Base-by-base conservation (phyloP, 495 filamentous ascomycete species). In the Baudoinia panamericana region DNA sequence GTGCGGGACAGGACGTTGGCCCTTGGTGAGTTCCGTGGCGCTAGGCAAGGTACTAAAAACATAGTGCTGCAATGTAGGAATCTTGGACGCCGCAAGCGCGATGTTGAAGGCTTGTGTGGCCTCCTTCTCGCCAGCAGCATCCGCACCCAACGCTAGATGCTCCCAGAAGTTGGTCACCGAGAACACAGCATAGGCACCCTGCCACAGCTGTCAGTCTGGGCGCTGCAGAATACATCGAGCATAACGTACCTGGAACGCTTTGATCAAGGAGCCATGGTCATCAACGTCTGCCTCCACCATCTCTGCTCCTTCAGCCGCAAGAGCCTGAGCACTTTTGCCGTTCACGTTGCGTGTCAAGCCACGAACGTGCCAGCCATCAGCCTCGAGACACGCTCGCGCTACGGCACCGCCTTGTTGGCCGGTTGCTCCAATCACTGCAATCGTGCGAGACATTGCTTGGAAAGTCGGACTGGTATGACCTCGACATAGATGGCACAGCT, bases 21-120 rank as follows among this genome's bases (percentile, higher is more conserved):
- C 54, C 2, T 35, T 25, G 0, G 51, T 46, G 10, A 53, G 29
- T 1, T 4, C 23, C 1, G 22, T 27, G 10, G 48, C 43, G 6
- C 43, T 38, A 2, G 56, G 56, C 0, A 63, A 31, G 6, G 60
- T 61, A 17, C 43, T 52, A 48, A 55, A 57, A 27, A 63, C 29
- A 34, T 55, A 61, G 41, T 56, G 54, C 29, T 45, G 18, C 0
- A 63, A 41, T 13, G 43, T 38, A 1, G 40, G 23, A 2, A 37
- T 57, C 16, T 37, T 34, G 9, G 54, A 45, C 2, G 60, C 60
- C 6, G 60, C 60, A 6, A 46, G 28, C 3, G 53, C 52, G 12
- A 61, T 21, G 31, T 59, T 61, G 9, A 38, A 53, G 15, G 43
- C 56, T 32, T 58, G 55, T 21, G 34, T 19, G 10, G 34, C 36